Evolutionary conservation across 2,329 filamentous ascomycete species (phyloP).

Genomic region (Falciphora oryzae): DNA sequence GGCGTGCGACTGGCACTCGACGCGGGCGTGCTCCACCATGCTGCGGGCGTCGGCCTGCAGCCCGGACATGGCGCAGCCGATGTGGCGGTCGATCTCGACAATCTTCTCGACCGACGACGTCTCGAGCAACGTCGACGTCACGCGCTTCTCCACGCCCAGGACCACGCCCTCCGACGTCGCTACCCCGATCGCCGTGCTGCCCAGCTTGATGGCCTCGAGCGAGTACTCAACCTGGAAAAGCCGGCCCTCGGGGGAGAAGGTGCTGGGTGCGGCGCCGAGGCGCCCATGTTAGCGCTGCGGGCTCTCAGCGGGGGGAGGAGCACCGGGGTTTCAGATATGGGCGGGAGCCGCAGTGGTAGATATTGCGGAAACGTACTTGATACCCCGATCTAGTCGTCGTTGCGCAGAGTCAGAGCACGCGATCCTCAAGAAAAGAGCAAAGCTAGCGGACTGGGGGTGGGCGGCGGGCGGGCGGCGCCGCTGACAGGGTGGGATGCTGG

Average conservation of each 20-base stretch:
- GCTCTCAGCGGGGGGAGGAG: slow-evolving; percentile 13
- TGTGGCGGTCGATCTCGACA: slow-evolving; percentile 97
- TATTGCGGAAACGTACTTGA: slow-evolving; percentile 65
- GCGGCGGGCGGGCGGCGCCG: no score
- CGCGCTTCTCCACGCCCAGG: slow-evolving; percentile 97
- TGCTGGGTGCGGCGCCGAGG: slow-evolving; percentile 50
- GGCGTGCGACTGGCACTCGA: slow-evolving; percentile 93
- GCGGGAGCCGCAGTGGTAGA: not conserved
- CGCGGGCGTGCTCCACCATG: slow-evolving; percentile 97
- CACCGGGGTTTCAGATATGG: not conserved
- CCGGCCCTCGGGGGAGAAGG: slow-evolving; percentile 98
- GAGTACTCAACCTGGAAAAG: slow-evolving; percentile 99
- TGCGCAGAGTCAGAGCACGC: slow-evolving; percentile 1
- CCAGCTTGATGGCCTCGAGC: slow-evolving; percentile 98
- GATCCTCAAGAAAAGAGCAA: not conserved
- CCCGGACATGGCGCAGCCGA: slow-evolving; percentile 97
- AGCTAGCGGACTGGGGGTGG: not conserved
- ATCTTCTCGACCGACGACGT: slow-evolving; percentile 99
- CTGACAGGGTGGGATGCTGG: not conserved
- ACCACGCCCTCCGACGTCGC: slow-evolving; percentile 93
- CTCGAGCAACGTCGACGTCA: slow-evolving; percentile 94
- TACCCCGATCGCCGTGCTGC: slow-evolving; percentile 95
- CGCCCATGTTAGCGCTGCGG: slow-evolving; percentile 3
- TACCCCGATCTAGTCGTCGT: slow-evolving; percentile 73
- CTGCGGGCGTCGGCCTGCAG: slow-evolving; percentile 95